Conservation (phyloP, 148 eudicot genomes). For the Linanthus parryae region DNA sequence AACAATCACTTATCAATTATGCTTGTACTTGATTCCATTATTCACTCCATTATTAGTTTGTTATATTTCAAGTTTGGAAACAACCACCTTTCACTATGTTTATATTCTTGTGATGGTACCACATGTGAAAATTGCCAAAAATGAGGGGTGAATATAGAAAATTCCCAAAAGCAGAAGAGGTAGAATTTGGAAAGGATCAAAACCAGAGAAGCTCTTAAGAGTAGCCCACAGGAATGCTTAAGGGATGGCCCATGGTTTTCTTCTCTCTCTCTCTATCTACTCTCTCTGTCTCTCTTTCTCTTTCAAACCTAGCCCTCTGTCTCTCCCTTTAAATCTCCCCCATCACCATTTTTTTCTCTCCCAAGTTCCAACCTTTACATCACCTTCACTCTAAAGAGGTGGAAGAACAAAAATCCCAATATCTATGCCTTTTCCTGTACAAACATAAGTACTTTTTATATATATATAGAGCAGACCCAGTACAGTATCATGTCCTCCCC, state of each 20-base stretch:
- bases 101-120: no score
- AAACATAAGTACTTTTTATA: not conserved
- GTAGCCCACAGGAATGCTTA: slow-evolving; percentile 31
- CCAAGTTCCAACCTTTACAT: not conserved
- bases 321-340: slow-evolving; percentile 7
- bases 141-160: not conserved
- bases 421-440: not conserved
- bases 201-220: slow-evolving; percentile 27
- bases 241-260: slow-evolving; percentile 40
- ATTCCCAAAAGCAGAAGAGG: not conserved
- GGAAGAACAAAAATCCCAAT: not conserved
- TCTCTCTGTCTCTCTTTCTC: slow-evolving; percentile 17
- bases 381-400: not conserved
- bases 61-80: no score
- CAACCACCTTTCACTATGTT: no score
- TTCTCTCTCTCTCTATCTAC: slow-evolving; percentile 9
- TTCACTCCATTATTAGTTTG: no score
- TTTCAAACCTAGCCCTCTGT: not conserved
- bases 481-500: not conserved
- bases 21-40: no score
- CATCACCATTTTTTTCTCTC: not conserved
- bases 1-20: no score
- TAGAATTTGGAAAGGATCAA: not conserved
- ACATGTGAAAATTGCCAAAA: not conserved
- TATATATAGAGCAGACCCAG: not conserved